phyloP scores from a whole-genome alignment of 495 filamentous ascomycete species.

The Aspergillus mulundensis region DNA sequence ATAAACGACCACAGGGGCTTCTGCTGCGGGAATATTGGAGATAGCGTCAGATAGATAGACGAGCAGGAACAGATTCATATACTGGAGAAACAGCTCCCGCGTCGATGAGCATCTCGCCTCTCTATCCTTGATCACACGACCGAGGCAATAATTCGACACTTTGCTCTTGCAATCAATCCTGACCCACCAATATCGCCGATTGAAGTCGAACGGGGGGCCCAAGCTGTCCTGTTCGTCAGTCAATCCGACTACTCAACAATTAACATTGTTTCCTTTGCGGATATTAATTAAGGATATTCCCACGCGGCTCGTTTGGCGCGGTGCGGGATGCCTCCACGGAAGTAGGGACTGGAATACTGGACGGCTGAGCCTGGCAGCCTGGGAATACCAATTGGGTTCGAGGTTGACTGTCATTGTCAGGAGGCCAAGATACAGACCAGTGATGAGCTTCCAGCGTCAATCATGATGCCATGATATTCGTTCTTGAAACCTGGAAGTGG shows the following conservation, averaged over 20 bases:
- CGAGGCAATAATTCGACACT: not conserved
- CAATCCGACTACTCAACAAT: not conserved
- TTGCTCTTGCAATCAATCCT: constrained; percentile 12
- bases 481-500: not conserved
- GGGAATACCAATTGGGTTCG: not conserved
- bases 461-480: constrained; percentile 10
- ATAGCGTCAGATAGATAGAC: not conserved
- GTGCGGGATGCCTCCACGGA: not conserved
- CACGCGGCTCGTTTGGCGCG: constrained; percentile 1
- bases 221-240: constrained; percentile 12
- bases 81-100: not conserved
- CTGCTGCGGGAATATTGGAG: not conserved
- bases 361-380: not conserved
- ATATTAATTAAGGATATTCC: not conserved
- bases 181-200: constrained; percentile 15
- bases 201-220: constrained; percentile 20
- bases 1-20: not conserved
- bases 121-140: not conserved
- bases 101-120: not conserved
- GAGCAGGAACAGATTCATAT: not conserved
- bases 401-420: not conserved
- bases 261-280: not conserved
- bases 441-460: not conserved
- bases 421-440: not conserved
- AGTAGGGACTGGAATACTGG: not conserved